A percentile compares a stretch with the other conserved stretches of the same genome.
Evolutionary conservation across 208 protist species (phyloP).

Genomic region (Naegleria gruberi): DNA sequence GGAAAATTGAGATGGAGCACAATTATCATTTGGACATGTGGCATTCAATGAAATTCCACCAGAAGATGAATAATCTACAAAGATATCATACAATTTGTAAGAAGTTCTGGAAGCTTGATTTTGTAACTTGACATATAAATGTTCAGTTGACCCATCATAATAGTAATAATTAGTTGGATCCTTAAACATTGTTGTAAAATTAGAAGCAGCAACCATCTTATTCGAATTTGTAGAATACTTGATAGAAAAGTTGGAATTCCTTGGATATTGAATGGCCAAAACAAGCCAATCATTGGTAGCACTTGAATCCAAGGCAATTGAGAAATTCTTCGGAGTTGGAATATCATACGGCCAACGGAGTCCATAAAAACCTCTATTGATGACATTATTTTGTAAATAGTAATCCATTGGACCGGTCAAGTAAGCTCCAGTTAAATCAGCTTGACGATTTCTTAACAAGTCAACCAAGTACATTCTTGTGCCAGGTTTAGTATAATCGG

Average conservation of each 20-base stretch:
- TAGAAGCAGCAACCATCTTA: neutral
- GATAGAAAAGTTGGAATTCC: too few relatives aligned
- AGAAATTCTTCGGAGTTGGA: neutral
- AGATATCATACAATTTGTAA: neutral
- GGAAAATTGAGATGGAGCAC: neutral
- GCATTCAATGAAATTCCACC: neutral
- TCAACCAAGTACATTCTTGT: neutral
- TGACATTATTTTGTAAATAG: neutral
- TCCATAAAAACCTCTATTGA: neutral
- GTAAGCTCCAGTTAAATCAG: too few relatives aligned
- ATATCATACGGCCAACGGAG: neutral
- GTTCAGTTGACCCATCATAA: neutral
- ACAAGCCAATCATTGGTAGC: neutral
- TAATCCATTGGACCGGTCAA: too few relatives aligned
- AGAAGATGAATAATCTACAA: neutral
- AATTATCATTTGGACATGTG: neutral
- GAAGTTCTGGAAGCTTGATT: neutral
- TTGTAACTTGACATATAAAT: neutral
- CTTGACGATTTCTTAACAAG: neutral
- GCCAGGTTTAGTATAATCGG: too few relatives aligned
- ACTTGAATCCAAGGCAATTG: neutral
- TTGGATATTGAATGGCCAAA: neutral
- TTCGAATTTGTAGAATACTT: too few relatives aligned
- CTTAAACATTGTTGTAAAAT: too few relatives aligned
- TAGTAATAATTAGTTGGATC: neutral